Conservation (phyloP, 345 rosid genomes). For the Geranium brycei region DNA sequence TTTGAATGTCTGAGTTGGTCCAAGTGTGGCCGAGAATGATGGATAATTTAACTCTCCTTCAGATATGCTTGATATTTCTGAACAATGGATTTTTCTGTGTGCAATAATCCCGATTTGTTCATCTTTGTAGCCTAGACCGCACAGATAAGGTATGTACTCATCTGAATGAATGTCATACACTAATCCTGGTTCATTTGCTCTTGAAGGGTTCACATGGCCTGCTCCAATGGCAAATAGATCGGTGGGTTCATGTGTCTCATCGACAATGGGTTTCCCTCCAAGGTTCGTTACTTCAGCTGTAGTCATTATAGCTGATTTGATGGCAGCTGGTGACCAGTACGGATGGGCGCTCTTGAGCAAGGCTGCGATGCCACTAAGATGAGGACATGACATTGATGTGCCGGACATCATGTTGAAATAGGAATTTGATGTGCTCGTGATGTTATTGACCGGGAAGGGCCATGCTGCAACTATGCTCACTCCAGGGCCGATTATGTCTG, state of each 20-base stretch:
- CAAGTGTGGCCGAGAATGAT: slow-evolving; percentile 31
- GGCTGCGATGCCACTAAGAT: slow-evolving; percentile 37
- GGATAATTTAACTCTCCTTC: slow-evolving; percentile 31
- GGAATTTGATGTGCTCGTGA: slow-evolving; percentile 18
- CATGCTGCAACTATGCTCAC: slow-evolving; percentile 40
- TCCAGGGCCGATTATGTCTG: slow-evolving; percentile 34
- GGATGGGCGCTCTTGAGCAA: slow-evolving; percentile 28
- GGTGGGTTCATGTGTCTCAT: slow-evolving; percentile 20
- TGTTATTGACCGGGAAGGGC: slow-evolving; percentile 24
- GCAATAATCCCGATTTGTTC: slow-evolving; percentile 11
- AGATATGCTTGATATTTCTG: slow-evolving; percentile 5
- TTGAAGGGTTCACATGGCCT: slow-evolving; percentile 38
- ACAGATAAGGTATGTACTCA: slow-evolving; percentile 32
- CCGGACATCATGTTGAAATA: too few relatives aligned
- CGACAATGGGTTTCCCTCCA: slow-evolving; percentile 22
- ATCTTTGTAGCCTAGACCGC: slow-evolving; percentile 23
- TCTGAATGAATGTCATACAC: slow-evolving; percentile 27
- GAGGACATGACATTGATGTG: slow-evolving; percentile 51
- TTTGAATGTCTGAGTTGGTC: slow-evolving; percentile 23
- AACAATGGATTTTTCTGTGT: slow-evolving; percentile 10
- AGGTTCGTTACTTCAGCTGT: slow-evolving; percentile 23
- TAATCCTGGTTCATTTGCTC: slow-evolving; percentile 35
- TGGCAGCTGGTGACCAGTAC: slow-evolving; percentile 38
- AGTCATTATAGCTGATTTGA: slow-evolving; percentile 40
- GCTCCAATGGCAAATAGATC: slow-evolving; percentile 29